Percentiles rank a stretch among this genome's conserved stretches.
phyloP scores from a whole-genome alignment of 306 rosid species.

The Datisca glomerata region DNA sequence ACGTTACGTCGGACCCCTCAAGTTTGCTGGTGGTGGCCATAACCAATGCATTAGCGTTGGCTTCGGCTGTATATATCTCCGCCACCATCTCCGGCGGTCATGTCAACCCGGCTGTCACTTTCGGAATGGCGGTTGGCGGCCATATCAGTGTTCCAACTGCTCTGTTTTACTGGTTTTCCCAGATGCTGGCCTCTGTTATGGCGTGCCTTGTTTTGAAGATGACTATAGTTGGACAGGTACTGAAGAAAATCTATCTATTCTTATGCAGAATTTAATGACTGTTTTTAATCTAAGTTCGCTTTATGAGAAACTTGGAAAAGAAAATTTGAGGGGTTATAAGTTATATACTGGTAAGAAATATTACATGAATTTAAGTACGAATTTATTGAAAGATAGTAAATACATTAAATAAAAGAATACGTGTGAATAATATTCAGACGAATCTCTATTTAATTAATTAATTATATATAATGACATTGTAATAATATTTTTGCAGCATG shows the following conservation, averaged over 20 bases:
- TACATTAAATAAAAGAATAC: not conserved
- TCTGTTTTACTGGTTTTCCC: conserved; percentile 66
- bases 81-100: conserved; percentile 76
- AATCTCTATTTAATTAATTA: no score
- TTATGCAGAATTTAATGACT: no score
- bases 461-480: no score
- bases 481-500: conserved; percentile 55
- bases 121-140: conserved; percentile 68
- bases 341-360: no score
- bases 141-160: conserved; percentile 68
- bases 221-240: conserved; percentile 63
- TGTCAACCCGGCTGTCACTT: conserved; percentile 79
- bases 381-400: no score
- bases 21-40: conserved; percentile 45
- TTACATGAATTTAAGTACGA: no score
- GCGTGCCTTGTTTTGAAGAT: conserved; percentile 68
- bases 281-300: not conserved
- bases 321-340: no score
- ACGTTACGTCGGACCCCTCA: conserved; percentile 37
- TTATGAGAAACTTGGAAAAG: no score
- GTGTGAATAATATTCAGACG: not conserved
- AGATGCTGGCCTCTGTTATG: conserved; percentile 59
- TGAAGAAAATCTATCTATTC: no score
- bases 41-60: conserved; percentile 45
- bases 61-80: conserved; percentile 37